phyloP scores from a whole-genome alignment of 1,284 basidiomycete species.

The Malassezia globosa region DNA sequence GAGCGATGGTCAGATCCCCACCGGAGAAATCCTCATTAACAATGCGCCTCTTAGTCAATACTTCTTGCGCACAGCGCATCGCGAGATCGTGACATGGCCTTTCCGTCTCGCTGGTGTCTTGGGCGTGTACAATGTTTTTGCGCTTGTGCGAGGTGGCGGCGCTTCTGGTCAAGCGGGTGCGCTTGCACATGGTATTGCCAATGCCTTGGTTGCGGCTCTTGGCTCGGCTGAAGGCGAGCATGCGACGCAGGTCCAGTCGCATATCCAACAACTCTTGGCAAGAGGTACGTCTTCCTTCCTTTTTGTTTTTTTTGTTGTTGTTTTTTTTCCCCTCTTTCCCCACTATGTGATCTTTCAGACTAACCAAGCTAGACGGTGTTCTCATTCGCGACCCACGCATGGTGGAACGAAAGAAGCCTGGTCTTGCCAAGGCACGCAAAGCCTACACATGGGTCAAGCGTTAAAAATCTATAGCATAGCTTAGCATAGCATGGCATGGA shows the following conservation, averaged over 20 bases:
- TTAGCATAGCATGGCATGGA: neutral
- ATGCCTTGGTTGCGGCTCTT: constrained; percentile 54
- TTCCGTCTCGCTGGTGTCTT: constrained; percentile 72
- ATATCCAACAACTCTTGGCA: constrained; percentile 54
- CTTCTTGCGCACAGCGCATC: constrained; percentile 65
- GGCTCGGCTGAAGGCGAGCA: constrained; percentile 28
- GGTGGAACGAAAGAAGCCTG: constrained; percentile 96
- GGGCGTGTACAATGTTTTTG: constrained; percentile 84
- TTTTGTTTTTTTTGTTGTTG: neutral
- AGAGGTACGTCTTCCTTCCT: constrained; percentile 46
- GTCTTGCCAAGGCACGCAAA: constrained; percentile 79
- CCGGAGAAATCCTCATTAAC: constrained; percentile 65
- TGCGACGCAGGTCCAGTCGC: constrained; percentile 22
- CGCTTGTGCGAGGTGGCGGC: constrained; percentile 76
- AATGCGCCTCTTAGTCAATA: constrained; percentile 65
- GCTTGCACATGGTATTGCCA: constrained; percentile 68
- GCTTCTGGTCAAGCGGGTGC: constrained; percentile 83
- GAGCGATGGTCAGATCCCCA: neutral
- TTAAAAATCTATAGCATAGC: constrained; percentile 48
- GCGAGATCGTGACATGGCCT: constrained; percentile 69
- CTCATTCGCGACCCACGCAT: constrained; percentile 84
- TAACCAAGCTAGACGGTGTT: constrained; percentile 59
- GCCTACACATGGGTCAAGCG: constrained; percentile 76
- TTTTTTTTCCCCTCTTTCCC: constrained; percentile 1
- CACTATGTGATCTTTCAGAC: neutral